Conservation (phyloP, 2,329 filamentous ascomycete genomes). For the Fusarium burgessii region DNA sequence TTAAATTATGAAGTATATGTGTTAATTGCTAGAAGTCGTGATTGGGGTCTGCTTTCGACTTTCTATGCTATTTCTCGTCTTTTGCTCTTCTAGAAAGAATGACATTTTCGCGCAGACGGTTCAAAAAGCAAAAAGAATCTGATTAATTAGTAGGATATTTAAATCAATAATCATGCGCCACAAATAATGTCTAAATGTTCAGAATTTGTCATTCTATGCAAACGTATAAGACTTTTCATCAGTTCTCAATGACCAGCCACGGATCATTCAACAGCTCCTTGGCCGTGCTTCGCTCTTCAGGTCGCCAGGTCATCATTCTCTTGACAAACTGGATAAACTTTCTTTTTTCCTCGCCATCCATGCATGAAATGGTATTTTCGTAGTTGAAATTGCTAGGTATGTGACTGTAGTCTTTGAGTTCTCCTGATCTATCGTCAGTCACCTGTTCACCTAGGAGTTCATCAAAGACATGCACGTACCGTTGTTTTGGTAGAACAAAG, state of each 20-base stretch:
- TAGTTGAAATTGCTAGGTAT: neutral
- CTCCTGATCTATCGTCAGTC: neutral
- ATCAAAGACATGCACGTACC: neutral
- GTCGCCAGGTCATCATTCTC: neutral
- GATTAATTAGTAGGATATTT: too few species aligned
- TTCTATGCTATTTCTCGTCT: too few species aligned
- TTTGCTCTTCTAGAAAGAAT: too few species aligned
- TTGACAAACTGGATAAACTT: neutral
- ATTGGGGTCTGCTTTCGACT: too few species aligned
- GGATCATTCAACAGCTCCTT: neutral
- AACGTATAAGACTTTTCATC: too few species aligned
- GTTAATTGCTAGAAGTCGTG: too few species aligned
- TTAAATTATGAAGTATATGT: too few species aligned
- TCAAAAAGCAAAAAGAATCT: too few species aligned
- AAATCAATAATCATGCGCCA: too few species aligned
- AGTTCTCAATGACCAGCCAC: neutral
- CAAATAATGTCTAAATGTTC: too few species aligned
- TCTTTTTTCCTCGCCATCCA: neutral
- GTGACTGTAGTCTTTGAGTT: neutral
- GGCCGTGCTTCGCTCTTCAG: neutral
- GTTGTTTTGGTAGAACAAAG: neutral
- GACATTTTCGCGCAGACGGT: too few species aligned
- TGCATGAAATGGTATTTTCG: neutral
- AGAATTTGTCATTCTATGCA: too few species aligned
- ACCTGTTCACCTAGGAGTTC: accelerated